phyloP scores from a whole-genome alignment of 768 basidiomycete species.

The Cyclocybe aegerita region DNA sequence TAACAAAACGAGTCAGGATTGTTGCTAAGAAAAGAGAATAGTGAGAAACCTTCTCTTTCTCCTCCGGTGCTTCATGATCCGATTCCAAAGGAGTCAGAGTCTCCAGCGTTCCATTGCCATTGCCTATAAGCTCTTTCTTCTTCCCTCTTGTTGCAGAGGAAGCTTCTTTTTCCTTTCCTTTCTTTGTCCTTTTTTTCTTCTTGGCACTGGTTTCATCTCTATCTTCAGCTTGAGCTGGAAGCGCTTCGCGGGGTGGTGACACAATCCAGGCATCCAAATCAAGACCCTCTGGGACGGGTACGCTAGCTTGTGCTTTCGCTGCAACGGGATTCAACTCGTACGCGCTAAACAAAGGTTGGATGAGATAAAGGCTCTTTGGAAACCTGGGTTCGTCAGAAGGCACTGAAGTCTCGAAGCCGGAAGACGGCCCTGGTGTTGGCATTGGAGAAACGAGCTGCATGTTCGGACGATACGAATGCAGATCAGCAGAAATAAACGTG shows the following conservation, averaged over 20 bases:
- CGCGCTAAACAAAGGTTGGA: slow-evolving; percentile 72
- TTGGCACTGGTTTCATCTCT: slow-evolving; percentile 36
- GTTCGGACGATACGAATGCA: slow-evolving; percentile 52
- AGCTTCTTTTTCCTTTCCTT: slow-evolving; percentile 33
- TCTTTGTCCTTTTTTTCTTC: slow-evolving; percentile 56
- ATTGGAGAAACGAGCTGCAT: slow-evolving; percentile 25
- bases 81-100: slow-evolving; percentile 33
- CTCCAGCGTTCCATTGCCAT: slow-evolving; percentile 25
- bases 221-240: slow-evolving; percentile 15
- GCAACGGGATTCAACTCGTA: slow-evolving; percentile 90
- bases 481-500: slow-evolving; percentile 73
- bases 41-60: slow-evolving; percentile 58
- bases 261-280: slow-evolving; percentile 88
- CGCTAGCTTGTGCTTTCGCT: slow-evolving; percentile 72
- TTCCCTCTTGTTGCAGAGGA: slow-evolving; percentile 19
- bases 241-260: slow-evolving; percentile 50
- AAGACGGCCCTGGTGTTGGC: slow-evolving; percentile 34
- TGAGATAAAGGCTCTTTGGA: slow-evolving; percentile 88
- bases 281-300: slow-evolving; percentile 80
- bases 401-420: slow-evolving; percentile 36
- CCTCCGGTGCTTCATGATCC: slow-evolving; percentile 56
- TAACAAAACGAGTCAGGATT: background rate
- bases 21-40: background rate
- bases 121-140: slow-evolving; percentile 35
- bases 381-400: slow-evolving; percentile 50